Evolutionary conservation across 2,329 filamentous ascomycete species (phyloP), one percentile per base, ranked within the genome.

Genomic region (Monilinia fructigena): DNA sequence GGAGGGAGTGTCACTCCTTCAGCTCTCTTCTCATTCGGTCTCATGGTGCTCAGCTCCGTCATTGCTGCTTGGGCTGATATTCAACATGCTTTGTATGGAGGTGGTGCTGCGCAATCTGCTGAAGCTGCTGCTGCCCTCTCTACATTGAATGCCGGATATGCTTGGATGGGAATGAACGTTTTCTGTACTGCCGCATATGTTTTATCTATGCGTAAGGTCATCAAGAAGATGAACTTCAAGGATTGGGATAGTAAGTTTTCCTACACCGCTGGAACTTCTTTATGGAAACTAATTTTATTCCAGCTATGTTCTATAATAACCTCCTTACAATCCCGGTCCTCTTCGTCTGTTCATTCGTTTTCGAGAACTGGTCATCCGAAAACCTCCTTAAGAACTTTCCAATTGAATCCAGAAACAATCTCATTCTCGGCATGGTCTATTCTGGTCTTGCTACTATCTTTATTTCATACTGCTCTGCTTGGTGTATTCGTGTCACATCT

Each of bases 231-330:
- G 83, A 97, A 97, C 84, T 98, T 99, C 82, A 97, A 97, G 85
- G 95, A 98, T 78, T 98, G 96, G 83, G 95, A 99, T 79, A 97
- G 94, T 97, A 85, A 81, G 94, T 88, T 53, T 53, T 54, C 55
- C 16, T 54, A 23, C 47, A 28, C 31, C 45, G 42, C 11, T 48
- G 23, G 12, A n/a, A n/a, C 55, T 56, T 45, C 20, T 48, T 26
- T 18, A 35, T 45, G 26, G 42, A 26, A 70, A 56, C 78, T 82
- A 73, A 80, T 75, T 54, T 11, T 53, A 12, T 48, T 66, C 58
- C 71, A 98, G 94, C 93, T 76, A 99, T 98, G 95, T 98, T 95
- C 82, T 99, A 99, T 85, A 99, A 99, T 86, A 98, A 99, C 80
- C 86, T 98, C 58, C 87, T 99, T 72, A 96, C 93, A 66, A 97